phyloP scores from a whole-genome alignment of 805 yeast species.

The Monosporozyma solicola region DNA sequence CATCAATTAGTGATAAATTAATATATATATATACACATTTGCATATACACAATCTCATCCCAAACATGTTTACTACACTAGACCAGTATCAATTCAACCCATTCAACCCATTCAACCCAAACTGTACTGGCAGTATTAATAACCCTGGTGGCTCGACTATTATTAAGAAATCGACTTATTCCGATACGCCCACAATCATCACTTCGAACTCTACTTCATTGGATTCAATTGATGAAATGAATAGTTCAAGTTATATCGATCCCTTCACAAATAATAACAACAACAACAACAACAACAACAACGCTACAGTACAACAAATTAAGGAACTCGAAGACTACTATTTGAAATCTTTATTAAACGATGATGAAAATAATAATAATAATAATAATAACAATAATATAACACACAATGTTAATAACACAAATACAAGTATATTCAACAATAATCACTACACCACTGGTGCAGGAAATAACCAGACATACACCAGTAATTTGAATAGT shows the following conservation, averaged over 20 bases:
- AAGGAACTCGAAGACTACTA: conserved; percentile 30
- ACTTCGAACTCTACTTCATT: conserved; percentile 10
- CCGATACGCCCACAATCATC: neutral
- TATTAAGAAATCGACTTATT: neutral
- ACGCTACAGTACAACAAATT: conserved; percentile 8
- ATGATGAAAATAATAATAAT: conserved; percentile 5
- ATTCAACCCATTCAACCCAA: neutral
- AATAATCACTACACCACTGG: neutral
- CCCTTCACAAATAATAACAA: neutral
- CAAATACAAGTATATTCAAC: conserved; percentile 1
- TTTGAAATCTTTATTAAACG: conserved; percentile 22
- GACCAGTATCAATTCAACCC: neutral
- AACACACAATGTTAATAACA: neutral
- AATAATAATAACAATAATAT: conserved; percentile 2
- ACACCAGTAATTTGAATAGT: neutral
- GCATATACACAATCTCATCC: neutral
- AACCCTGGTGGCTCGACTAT: neutral
- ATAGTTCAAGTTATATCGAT: conserved; percentile 8
- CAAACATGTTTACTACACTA: neutral
- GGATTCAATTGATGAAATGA: conserved; percentile 19
- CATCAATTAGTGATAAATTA: neutral
- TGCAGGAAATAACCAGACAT: neutral
- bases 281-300: neutral
- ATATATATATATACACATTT: neutral
- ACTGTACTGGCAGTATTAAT: neutral